Base-by-base conservation (phyloP, 2,329 filamentous ascomycete species). In the Hypoxylon sp. region DNA sequence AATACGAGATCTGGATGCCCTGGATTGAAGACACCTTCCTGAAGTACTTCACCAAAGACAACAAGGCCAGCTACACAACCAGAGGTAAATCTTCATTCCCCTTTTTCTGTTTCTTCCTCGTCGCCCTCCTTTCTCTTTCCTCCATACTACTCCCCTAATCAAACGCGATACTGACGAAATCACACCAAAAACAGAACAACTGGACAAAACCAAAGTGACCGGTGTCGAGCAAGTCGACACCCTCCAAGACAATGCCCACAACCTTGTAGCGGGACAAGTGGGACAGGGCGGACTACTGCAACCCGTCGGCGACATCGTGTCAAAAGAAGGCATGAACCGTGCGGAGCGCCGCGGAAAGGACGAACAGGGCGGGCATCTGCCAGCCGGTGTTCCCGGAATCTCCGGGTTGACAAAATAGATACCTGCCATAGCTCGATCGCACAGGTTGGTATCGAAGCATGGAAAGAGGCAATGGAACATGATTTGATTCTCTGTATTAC, bases 11-110 rank as follows among this genome's bases (percentile, higher is more conserved):
- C 74, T 93, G 91, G 91, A 86, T 92, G 77, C 91, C 91, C 0
- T 93, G 91, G 91, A 82, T 93, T 62, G 91, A 93, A 79, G 91
- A 93, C 77, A 79, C 88, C 65, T 92, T 92, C 77, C 84, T 93
- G 28, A 83, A 85, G 57, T 93, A 87, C 84, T 93, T 93, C 79
- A 91, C 90, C 74, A 90, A 90, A 69, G 90, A 93, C 76, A 93
- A 93, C 84, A 93, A 93, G 80, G 87, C 90, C 4, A 90, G 87
- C 76, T 93, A 93, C 74, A 83, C 87, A 5, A 85, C 90, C 1
- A 92, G 90, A 79, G 85, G 91, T 92, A 78, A 34, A 81, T 78
- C 25, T 25, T 30, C 9, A 6, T 30, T n/a, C 11, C 7, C 9
- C 46, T 3, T 14, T 32, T 38, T 32, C 9, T 34, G 23, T n/a